Evolutionary conservation across 345 rosid species (phyloP).

Genomic region (Angophora floribunda): DNA sequence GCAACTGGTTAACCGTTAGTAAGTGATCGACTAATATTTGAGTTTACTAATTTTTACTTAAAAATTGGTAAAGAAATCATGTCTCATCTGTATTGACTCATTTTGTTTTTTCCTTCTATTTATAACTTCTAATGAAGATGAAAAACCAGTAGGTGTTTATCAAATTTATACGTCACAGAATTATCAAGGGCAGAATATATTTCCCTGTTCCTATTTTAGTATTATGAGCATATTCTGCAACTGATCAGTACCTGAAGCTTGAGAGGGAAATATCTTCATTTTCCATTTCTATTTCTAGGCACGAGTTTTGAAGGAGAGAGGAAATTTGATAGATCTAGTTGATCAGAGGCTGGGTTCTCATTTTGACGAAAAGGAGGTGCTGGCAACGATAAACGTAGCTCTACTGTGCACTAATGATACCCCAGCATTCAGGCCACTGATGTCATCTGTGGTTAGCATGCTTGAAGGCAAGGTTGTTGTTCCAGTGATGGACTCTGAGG

Average conservation of each 20-base stretch:
- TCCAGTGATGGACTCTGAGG: background rate
- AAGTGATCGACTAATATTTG: background rate
- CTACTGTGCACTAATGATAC: background rate
- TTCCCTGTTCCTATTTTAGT: background rate
- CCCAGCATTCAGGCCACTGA: background rate
- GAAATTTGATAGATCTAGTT: background rate
- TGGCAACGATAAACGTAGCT: background rate
- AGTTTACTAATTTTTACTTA: background rate
- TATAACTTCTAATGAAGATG: background rate
- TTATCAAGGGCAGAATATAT: background rate
- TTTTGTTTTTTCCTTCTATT: background rate
- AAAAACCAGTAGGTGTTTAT: background rate
- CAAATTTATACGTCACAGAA: background rate
- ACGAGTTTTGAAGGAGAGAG: background rate
- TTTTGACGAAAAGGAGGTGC: background rate
- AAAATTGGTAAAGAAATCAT: background rate
- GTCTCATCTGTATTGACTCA: background rate
- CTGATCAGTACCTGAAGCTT: background rate
- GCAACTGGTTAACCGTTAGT: background rate
- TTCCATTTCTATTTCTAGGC: background rate
- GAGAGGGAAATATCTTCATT: background rate
- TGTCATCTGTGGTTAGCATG: conserved; percentile 4
- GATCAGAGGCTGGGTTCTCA: conserved; percentile 1
- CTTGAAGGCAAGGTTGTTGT: background rate
- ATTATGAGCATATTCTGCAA: background rate